Evolutionary conservation across 208 protist species (phyloP).

Genomic region (Wallacemonas sp.): DNA sequence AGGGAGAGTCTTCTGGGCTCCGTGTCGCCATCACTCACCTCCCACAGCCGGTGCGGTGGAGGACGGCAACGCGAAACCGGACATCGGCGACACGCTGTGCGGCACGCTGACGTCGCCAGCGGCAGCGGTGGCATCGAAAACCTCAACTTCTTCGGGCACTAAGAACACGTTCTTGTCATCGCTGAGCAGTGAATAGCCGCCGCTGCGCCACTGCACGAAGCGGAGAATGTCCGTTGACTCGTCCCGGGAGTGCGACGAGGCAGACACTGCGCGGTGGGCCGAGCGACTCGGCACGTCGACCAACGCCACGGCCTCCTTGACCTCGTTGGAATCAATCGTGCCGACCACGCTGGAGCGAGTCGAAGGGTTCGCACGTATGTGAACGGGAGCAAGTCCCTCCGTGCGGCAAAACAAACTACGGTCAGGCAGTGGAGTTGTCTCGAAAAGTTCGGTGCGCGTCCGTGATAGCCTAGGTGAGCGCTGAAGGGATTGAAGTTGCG

Average conservation of each 20-base stretch:
- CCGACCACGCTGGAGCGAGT: conserved; percentile 27
- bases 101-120: background rate
- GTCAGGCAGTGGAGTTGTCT: conserved; percentile 18
- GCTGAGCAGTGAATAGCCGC: conserved; percentile 61
- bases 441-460: background rate
- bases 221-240: conserved; percentile 2
- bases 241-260: too few relatives aligned
- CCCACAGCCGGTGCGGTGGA: background rate
- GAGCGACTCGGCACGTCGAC: conserved; percentile 16
- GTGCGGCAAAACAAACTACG: conserved; percentile 52
- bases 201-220: conserved; percentile 71
- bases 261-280: background rate
- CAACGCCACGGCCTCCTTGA: conserved; percentile 46
- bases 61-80: background rate
- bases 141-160: conserved; percentile 26
- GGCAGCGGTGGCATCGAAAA: conserved; percentile 17
- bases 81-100: conserved; percentile 18
- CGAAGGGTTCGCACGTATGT: conserved; percentile 50
- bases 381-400: conserved; percentile 31
- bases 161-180: conserved; percentile 49
- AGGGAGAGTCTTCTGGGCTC: too few relatives aligned
- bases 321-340: conserved; percentile 68
- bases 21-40: too few relatives aligned
- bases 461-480: background rate
- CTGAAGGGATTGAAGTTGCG: background rate